Conservation (phyloP, 495 filamentous ascomycete genomes). For the Lepraria neglecta region DNA sequence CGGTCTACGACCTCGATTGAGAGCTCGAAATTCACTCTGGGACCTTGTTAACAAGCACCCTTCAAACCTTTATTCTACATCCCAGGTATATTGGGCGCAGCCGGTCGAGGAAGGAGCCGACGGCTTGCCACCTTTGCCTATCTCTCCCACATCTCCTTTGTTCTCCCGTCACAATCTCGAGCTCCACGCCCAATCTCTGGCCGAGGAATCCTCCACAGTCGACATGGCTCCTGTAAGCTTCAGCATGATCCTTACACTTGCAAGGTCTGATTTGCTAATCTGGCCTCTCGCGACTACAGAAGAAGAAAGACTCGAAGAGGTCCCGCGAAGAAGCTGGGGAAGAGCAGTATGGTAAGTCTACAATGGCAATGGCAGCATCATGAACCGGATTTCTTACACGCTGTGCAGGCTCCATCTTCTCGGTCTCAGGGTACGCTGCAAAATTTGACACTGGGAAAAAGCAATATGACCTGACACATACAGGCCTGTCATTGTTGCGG, state of each 20-base stretch:
- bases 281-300: conserved; percentile 7
- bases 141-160: conserved; percentile 32
- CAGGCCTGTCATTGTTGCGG: conserved; percentile 84
- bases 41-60: conserved; percentile 53
- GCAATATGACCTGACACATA: conserved; percentile 28
- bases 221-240: conserved; percentile 58
- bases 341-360: conserved; percentile 47
- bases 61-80: conserved; percentile 36
- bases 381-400: conserved; percentile 12
- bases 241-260: conserved; percentile 1
- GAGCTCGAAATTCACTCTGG: conserved; percentile 64
- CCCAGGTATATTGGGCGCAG: conserved; percentile 26
- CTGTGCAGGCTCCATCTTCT: conserved; percentile 61
- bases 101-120: conserved; percentile 32
- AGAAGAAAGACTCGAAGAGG: conserved; percentile 37
- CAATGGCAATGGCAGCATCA: conserved; percentile 14
- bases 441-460: conserved; percentile 19
- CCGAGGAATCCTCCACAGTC: conserved; percentile 31
- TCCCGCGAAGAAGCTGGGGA: conserved; percentile 43
- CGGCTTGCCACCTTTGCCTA: conserved; percentile 48
- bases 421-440: conserved; percentile 64
- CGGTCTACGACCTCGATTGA: conserved; percentile 57
- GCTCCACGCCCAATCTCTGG: conserved; percentile 17
- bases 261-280: conserved; percentile 16
- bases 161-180: conserved; percentile 36